Evolutionary conservation across 306 rosid genomes (phyloP), one percentile per base, ranked within the genome.

Genomic region (Prunus mongolica): DNA sequence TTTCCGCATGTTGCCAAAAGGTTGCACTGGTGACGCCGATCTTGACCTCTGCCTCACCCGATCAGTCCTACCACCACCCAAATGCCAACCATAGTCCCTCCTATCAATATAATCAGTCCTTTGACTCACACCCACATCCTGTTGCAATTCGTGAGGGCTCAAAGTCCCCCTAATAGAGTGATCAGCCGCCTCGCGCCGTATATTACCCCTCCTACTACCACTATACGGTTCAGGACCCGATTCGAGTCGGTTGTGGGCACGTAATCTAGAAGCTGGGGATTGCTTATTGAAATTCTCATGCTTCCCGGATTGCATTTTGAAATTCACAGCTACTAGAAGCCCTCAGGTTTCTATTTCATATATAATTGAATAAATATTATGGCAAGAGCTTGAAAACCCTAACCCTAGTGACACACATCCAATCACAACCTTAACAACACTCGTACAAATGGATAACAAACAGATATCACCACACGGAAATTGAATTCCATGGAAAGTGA

Each of bases 251-350:
- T 81, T 78, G 55, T 81, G 80, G 56, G 76, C 64, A n/a, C 82
- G 89, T 22, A 76, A 49, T 81, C 84, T 88, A 28, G 86, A 61
- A 62, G 77, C 34, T 1, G 86, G 80, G 50, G 87, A 65, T 47
- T 76, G 82, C 41, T 82, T 75, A 72, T 22, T 72, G 49, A 82
- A 90, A 25, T 83, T 87, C 22, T 86, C 93, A 65, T 79, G 87
- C 80, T 87, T 81, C 46, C 93, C 80, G 69, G 78, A 78, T 34
- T 89, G 91, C 98, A 89, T 95, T 27, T 28, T 81, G 55, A 47
- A 50, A 32, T 30, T 49, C 9, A 65, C 76, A 60, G 47, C 38
- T 3, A 62, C 25, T 38, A 38, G 44, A 34, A 63, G 18, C 22
- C 78, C 60, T 15, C 55, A 71, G 12, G 38, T 46, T 68, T 45